Evolutionary conservation across 2,329 filamentous ascomycete genomes (phyloP).

Genomic region (Neonectria punicea): DNA sequence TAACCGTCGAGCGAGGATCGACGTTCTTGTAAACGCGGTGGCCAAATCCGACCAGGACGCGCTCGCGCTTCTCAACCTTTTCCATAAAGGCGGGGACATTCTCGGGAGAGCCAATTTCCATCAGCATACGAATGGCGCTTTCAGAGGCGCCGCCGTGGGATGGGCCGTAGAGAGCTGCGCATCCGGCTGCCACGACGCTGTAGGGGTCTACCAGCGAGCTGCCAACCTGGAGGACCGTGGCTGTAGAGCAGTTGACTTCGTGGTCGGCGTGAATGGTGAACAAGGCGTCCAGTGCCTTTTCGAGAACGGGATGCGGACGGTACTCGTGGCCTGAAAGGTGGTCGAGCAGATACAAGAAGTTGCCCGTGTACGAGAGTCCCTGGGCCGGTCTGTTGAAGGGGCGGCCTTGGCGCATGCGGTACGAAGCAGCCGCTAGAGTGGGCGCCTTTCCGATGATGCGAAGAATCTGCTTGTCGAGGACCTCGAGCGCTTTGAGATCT

Average conservation of each 20-base stretch:
- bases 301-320: slow-evolving; percentile 60
- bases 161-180: slow-evolving; percentile 65
- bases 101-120: slow-evolving; percentile 60
- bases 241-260: slow-evolving; percentile 67
- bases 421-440: slow-evolving; percentile 61
- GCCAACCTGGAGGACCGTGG: slow-evolving; percentile 65
- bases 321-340: slow-evolving; percentile 59
- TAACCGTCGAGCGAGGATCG: slow-evolving; percentile 62
- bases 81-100: slow-evolving; percentile 62
- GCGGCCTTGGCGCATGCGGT: slow-evolving; percentile 63
- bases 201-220: slow-evolving; percentile 66
- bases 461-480: slow-evolving; percentile 63
- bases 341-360: slow-evolving; percentile 65
- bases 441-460: slow-evolving; percentile 63
- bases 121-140: slow-evolving; percentile 64
- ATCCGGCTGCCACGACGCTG: slow-evolving; percentile 62
- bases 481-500: slow-evolving; percentile 52
- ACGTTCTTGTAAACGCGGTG: slow-evolving; percentile 66
- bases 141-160: slow-evolving; percentile 70
- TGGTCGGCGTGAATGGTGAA: slow-evolving; percentile 69
- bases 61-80: slow-evolving; percentile 61
- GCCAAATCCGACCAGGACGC: slow-evolving; percentile 65
- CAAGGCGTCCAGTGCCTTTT: slow-evolving; percentile 62
- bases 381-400: slow-evolving; percentile 61
- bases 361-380: slow-evolving; percentile 63